A percentile compares a stretch with the other conserved stretches of the same genome.
phyloP scores from a whole-genome alignment of 306 rosid genomes.

The Dalbergia oliveri region DNA sequence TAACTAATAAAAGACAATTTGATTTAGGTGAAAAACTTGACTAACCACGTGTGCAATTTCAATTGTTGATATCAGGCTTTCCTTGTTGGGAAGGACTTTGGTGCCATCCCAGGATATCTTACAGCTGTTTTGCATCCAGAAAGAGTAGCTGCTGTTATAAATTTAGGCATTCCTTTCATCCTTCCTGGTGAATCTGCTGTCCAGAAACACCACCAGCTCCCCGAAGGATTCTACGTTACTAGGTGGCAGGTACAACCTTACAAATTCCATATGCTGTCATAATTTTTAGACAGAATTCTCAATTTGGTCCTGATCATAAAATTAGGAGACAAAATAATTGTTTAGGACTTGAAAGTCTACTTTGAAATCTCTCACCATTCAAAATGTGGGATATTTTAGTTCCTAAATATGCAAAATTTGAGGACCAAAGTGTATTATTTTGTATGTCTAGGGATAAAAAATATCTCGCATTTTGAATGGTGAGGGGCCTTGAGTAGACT shows the following conservation, averaged over 20 bases:
- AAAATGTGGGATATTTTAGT: no score
- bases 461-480: neutral
- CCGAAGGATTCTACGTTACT: conserved; percentile 59
- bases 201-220: conserved; percentile 54
- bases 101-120: conserved; percentile 60
- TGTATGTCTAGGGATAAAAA: no score
- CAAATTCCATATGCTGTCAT: neutral
- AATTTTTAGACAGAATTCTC: neutral
- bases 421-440: no score
- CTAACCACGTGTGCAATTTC: neutral
- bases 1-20: conserved; percentile 31
- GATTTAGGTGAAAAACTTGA: conserved; percentile 11
- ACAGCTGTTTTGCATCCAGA: conserved; percentile 56
- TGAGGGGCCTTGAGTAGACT: neutral
- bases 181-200: conserved; percentile 57
- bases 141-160: conserved; percentile 54
- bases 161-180: conserved; percentile 61
- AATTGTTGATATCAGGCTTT: conserved; percentile 54
- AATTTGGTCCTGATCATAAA: no score
- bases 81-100: conserved; percentile 67
- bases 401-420: no score
- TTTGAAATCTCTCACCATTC: neutral
- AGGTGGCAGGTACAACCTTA: conserved; percentile 59
- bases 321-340: no score
- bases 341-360: no score